phyloP scores from a whole-genome alignment of 352 stramenopile genomes.

The Blastocystis sp. region DNA sequence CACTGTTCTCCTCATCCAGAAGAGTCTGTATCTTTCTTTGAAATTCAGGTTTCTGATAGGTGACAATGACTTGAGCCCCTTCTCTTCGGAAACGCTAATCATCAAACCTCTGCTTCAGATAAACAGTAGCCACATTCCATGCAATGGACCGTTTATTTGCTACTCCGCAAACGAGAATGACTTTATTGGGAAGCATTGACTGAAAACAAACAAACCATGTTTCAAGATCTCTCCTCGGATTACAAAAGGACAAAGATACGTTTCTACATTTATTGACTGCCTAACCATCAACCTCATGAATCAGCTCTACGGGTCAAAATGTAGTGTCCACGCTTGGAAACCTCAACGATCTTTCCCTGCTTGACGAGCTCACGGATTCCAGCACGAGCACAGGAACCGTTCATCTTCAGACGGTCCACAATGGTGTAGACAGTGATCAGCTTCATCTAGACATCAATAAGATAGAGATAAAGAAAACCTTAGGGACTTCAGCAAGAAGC shows the following conservation, averaged over 20 bases:
- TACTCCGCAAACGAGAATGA: slow-evolving; percentile 27
- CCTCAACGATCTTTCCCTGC: slow-evolving; percentile 59
- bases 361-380: slow-evolving; percentile 60
- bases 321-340: slow-evolving; percentile 55
- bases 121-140: slow-evolving; percentile 29
- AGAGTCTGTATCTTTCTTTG: background rate
- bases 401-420: slow-evolving; percentile 63
- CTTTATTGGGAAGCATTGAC: slow-evolving; percentile 26
- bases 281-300: background rate
- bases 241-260: background rate
- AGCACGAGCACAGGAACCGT: slow-evolving; percentile 58
- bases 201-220: slow-evolving; percentile 31
- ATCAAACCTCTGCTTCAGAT: background rate
- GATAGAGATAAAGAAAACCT: background rate
- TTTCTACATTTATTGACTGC: slow-evolving; percentile 1
- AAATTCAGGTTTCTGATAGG: slow-evolving; percentile 31
- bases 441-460: slow-evolving; percentile 31
- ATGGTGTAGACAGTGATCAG: slow-evolving; percentile 61
- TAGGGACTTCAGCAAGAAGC: slow-evolving; percentile 51
- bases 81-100: background rate
- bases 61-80: background rate
- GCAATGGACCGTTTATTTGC: slow-evolving; percentile 24
- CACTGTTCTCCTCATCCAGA: background rate
- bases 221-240: background rate
- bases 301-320: slow-evolving; percentile 25